Conservation (phyloP, 2,329 filamentous ascomycete species). For the Exophiala aquamarina region DNA sequence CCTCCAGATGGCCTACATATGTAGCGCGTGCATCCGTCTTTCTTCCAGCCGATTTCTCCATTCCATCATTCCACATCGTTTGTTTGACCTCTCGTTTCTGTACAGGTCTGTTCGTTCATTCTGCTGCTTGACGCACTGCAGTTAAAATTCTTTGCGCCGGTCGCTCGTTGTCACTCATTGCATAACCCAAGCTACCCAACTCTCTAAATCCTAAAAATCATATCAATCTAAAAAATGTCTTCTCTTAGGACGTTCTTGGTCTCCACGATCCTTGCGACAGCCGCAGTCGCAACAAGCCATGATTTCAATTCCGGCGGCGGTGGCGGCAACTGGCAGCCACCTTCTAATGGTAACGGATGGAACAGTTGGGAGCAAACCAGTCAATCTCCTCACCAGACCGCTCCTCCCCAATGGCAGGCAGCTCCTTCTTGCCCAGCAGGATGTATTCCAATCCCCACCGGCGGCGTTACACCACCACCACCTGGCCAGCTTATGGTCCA, state of each 20-base stretch:
- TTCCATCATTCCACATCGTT: constrained; percentile 18
- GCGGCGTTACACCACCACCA: constrained; percentile 5
- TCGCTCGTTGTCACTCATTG: constrained; percentile 23
- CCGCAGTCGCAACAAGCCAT: constrained; percentile 15
- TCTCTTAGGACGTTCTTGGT: constrained; percentile 16
- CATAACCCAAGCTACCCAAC: constrained; percentile 1
- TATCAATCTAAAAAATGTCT: constrained; percentile 18
- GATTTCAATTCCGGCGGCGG: constrained; percentile 1
- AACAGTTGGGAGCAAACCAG: background rate
- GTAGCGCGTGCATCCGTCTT: constrained; percentile 14
- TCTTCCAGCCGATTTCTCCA: constrained; percentile 14
- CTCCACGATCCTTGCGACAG: constrained; percentile 17
- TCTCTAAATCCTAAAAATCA: constrained; percentile 2
- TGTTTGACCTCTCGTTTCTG: constrained; percentile 12
- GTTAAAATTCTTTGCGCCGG: constrained; percentile 22
- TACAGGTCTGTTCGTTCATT: constrained; percentile 23
- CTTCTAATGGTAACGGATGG: constrained; percentile 1
- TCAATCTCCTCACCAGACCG: background rate
- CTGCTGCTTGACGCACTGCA: constrained; percentile 27
- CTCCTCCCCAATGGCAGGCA: constrained; percentile 3
- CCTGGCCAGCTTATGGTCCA: constrained; percentile 48
- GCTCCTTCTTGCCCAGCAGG: constrained; percentile 20
- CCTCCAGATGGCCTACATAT: constrained; percentile 21
- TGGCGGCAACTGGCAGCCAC: background rate
- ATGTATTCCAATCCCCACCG: constrained; percentile 15